phyloP scores from a whole-genome alignment of 148 eudicot genomes.

The Vaccinium darrowii region DNA sequence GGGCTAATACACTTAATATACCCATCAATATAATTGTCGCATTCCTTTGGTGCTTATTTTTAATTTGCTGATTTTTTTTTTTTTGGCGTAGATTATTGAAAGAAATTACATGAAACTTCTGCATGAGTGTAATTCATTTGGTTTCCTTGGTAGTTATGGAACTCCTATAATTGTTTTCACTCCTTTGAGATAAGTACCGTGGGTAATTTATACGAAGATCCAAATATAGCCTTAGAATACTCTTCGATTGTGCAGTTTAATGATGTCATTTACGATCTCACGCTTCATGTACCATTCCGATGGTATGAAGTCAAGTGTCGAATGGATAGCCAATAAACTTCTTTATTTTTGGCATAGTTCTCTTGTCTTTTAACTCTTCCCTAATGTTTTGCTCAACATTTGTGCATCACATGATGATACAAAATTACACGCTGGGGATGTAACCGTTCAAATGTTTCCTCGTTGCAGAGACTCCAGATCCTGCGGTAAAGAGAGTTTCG shows the following conservation, averaged over 20 bases:
- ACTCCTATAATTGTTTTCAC: too few relatives aligned
- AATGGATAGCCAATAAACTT: background rate
- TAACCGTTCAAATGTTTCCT: background rate
- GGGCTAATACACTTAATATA: too few relatives aligned
- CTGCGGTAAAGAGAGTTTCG: slow-evolving; percentile 25
- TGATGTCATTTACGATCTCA: background rate
- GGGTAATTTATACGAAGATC: background rate
- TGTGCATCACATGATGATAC: background rate
- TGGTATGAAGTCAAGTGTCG: background rate
- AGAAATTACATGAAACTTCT: background rate
- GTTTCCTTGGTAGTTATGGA: background rate
- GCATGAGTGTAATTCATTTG: background rate
- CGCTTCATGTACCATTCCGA: too few relatives aligned
- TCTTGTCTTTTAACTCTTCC: background rate
- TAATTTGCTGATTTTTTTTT: background rate
- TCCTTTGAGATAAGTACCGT: background rate
- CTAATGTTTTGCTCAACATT: background rate
- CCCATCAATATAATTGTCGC: background rate
- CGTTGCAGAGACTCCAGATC: slow-evolving; percentile 29
- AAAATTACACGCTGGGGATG: background rate
- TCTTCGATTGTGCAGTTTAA: background rate
- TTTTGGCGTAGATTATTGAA: too few relatives aligned
- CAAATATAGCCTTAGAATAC: background rate
- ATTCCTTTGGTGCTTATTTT: background rate
- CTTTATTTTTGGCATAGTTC: background rate